Percentiles rank a stretch among this genome's conserved stretches.
phyloP scores from a whole-genome alignment of 352 stramenopile genomes.

The Blastocystis sp. region DNA sequence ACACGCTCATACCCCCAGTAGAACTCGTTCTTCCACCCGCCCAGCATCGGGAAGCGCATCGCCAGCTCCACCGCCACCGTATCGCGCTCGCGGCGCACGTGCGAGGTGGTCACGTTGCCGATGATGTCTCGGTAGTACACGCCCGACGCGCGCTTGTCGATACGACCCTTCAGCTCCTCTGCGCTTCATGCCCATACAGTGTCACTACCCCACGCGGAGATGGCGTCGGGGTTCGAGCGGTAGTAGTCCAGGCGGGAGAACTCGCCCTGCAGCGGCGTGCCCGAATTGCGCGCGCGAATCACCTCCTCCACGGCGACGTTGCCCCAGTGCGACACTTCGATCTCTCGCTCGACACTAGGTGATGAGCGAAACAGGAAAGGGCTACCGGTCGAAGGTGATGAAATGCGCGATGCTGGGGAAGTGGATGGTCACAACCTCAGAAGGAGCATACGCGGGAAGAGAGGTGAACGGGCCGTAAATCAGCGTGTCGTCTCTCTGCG shows the following conservation, averaged over 20 bases:
- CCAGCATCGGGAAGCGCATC: constrained; percentile 73
- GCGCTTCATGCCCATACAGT: not conserved
- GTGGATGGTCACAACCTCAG: constrained; percentile 24
- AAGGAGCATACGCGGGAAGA: not conserved
- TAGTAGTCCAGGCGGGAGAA: constrained; percentile 74
- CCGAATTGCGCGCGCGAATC: constrained; percentile 69
- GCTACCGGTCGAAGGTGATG: constrained; percentile 33
- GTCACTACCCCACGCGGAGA: constrained; percentile 5
- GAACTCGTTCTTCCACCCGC: constrained; percentile 74
- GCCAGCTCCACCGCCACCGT: constrained; percentile 70
- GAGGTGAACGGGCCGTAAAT: constrained; percentile 20
- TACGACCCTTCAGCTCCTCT: constrained; percentile 65
- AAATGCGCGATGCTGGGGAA: constrained; percentile 44
- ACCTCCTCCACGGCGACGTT: constrained; percentile 75
- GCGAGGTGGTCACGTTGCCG: constrained; percentile 73
- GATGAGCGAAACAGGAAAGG: not conserved
- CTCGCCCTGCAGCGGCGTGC: constrained; percentile 71
- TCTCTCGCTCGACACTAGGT: constrained; percentile 71
- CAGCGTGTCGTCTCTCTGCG: not conserved
- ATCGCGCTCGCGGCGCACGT: constrained; percentile 65
- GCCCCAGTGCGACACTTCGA: constrained; percentile 75
- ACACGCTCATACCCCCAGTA: constrained; percentile 74
- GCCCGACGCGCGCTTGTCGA: constrained; percentile 72
- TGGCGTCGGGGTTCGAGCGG: not conserved
- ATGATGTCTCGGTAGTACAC: constrained; percentile 76